phyloP scores from a whole-genome alignment of 2,329 filamentous ascomycete species.

The Polychaeton citri region DNA sequence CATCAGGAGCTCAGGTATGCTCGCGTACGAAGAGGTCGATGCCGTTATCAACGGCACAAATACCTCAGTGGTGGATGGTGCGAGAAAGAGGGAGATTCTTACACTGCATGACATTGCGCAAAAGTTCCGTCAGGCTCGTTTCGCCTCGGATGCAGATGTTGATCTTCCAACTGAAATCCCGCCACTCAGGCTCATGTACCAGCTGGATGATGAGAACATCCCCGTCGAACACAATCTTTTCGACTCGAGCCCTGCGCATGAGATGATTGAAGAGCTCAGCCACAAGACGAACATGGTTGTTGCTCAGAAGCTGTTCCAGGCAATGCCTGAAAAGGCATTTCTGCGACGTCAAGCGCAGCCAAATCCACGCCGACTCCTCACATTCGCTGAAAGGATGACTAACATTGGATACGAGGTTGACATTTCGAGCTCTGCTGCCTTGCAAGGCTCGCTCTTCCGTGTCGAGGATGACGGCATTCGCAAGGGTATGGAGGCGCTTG shows the following conservation, averaged over 20 bases:
- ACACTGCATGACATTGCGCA: slow-evolving; percentile 68
- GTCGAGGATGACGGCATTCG: slow-evolving; percentile 78
- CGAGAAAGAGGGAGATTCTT: slow-evolving; percentile 63
- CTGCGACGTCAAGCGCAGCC: slow-evolving; percentile 76
- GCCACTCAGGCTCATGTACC: slow-evolving; percentile 76
- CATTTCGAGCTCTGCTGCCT: slow-evolving; percentile 70
- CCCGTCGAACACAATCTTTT: slow-evolving; percentile 96
- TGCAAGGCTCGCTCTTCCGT: slow-evolving; percentile 92
- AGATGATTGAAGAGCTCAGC: slow-evolving; percentile 88
- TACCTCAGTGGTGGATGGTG: slow-evolving; percentile 44
- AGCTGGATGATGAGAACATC: slow-evolving; percentile 95
- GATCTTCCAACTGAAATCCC: slow-evolving; percentile 45
- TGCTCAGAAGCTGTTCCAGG: slow-evolving; percentile 66
- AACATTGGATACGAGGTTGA: slow-evolving; percentile 85
- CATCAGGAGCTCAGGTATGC: slow-evolving; percentile 78
- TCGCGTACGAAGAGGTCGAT: slow-evolving; percentile 78
- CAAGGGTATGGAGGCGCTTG: slow-evolving; percentile 93
- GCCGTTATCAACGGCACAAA: slow-evolving; percentile 57
- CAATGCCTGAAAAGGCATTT: slow-evolving; percentile 81
- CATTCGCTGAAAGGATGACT: slow-evolving; percentile 85
- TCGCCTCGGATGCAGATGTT: slow-evolving; percentile 59
- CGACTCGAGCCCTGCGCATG: slow-evolving; percentile 74
- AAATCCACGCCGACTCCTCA: slow-evolving; percentile 76
- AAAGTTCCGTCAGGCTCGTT: slow-evolving; percentile 80
- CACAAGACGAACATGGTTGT: slow-evolving; percentile 87